Base-by-base conservation (phyloP, 768 basidiomycete species). In the Trametes cinnabarina region DNA sequence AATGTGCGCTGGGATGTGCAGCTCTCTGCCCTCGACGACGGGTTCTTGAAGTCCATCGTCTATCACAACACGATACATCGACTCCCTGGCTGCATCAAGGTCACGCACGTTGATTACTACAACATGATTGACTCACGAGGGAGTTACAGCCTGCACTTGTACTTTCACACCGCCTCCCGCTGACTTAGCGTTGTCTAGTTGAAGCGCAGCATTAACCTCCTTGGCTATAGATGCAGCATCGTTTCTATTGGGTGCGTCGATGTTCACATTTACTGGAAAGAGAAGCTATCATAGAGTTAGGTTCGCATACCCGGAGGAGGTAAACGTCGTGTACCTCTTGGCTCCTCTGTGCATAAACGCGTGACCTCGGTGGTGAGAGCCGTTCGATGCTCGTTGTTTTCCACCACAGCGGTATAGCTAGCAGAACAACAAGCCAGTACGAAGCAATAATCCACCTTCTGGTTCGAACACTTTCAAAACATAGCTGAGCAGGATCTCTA, bases 401-500 rank as follows among this genome's bases (percentile, higher is more conserved):
- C 93, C 94, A 98, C 97, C 97, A 99, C 47, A 92, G 79, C 3
- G 97, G 97, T 19, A 95, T 58, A 1, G 87, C 88, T 7, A 92
- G 73, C 32, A 96, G 62, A 34, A 97, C 79, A 25, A 93, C 73
- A 23, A 80, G 53, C 84, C 94, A 94, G 71, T 95, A 97, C 0
- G 90, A 82, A 4, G 77, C 70, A 57, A 95, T 77, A 61, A 94
- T 86, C 23, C 73, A 73, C 62, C 86, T 75, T 28, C 88, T 79
- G 41, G 78, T 76, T 49, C 57, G 64, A 47, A 74, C 69, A 14
- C 74, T 73, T 69, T 89, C 84, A 63, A 80, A 85, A 65, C 76
- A 76, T 22, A 86, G 71, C 15, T 68, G 76, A 43, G 78, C 73
- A 15, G 84, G 84, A 59, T 85, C 79, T 53, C 67, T 66, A 58